Percentiles rank a stretch among this genome's conserved stretches.
Evolutionary conservation across 2,329 filamentous ascomycete genomes (phyloP).

Genomic region (Cercospora sp.): DNA sequence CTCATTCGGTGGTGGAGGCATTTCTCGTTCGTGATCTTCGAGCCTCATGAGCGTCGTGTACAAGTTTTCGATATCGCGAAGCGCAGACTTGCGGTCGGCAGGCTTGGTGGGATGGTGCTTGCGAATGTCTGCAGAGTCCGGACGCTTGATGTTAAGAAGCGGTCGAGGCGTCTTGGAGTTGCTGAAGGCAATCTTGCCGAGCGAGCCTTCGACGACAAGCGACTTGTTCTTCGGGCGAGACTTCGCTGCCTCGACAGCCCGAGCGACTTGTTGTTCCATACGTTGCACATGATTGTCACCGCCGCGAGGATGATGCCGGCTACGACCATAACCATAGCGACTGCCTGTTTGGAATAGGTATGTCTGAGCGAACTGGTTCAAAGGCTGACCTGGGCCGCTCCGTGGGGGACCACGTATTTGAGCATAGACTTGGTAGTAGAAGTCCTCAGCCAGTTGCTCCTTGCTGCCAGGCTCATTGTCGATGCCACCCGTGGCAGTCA

Average conservation of each 20-base stretch:
- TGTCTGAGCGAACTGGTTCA: conserved; percentile 96
- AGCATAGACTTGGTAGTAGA: conserved; percentile 97
- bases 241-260: conserved; percentile 95
- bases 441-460: conserved; percentile 82
- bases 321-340: conserved; percentile 66
- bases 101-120: conserved; percentile 49
- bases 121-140: conserved; percentile 66
- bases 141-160: conserved; percentile 89
- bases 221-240: conserved; percentile 97
- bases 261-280: conserved; percentile 98
- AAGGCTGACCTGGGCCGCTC: conserved; percentile 86
- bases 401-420: conserved; percentile 85
- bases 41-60: conserved; percentile 88
- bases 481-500: conserved; percentile 85
- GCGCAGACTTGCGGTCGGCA: conserved; percentile 76
- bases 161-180: conserved; percentile 97
- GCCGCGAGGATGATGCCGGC: conserved; percentile 71
- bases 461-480: conserved; percentile 73
- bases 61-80: conserved; percentile 84
- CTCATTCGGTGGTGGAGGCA: conserved; percentile 67
- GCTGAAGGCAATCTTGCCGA: conserved; percentile 98
- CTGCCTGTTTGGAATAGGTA: conserved; percentile 95
- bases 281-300: conserved; percentile 97
- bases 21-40: conserved; percentile 84
- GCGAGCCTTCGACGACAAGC: conserved; percentile 89